A percentile compares a stretch with the other conserved stretches of the same genome.
Conservation (phyloP, 441 rosid species). For the Metrosideros polymorpha region DNA sequence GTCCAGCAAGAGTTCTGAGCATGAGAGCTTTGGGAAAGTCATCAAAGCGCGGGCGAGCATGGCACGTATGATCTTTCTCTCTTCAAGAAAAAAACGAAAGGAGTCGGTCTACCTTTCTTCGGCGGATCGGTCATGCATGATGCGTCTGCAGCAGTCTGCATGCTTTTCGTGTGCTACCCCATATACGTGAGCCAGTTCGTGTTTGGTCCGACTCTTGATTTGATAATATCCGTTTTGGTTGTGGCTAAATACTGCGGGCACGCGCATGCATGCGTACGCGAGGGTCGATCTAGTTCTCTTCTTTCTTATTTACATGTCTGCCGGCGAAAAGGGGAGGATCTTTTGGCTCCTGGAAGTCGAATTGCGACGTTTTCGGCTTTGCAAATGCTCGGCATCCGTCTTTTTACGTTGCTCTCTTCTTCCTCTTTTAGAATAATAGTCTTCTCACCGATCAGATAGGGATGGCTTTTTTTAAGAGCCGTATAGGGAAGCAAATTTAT, state of each 20-base stretch:
- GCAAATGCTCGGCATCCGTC: not conserved
- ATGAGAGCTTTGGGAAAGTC: not conserved
- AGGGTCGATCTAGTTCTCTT: not conserved
- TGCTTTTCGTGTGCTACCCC: not conserved
- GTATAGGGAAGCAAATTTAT: not conserved
- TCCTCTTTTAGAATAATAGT: not conserved
- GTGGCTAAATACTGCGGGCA: not conserved
- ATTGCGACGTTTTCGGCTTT: not conserved
- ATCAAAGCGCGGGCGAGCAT: not conserved
- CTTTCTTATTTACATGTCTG: not conserved
- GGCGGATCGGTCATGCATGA: not conserved
- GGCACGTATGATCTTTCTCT: not conserved
- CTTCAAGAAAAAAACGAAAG: not conserved
- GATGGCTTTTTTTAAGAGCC: not conserved
- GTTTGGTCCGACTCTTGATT: not conserved
- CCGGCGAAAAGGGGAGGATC: not conserved
- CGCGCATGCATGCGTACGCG: not conserved
- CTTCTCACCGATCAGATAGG: not conserved
- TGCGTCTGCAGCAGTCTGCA: not conserved
- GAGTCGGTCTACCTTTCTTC: not conserved
- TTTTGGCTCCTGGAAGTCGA: not conserved
- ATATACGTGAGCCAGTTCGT: not conserved
- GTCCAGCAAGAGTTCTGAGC: not conserved
- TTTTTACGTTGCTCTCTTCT: not conserved
- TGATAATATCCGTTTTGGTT: not conserved